Evolutionary conservation across 2,329 filamentous ascomycete species (phyloP).

Genomic region (Ceratocystis alfenasii): DNA sequence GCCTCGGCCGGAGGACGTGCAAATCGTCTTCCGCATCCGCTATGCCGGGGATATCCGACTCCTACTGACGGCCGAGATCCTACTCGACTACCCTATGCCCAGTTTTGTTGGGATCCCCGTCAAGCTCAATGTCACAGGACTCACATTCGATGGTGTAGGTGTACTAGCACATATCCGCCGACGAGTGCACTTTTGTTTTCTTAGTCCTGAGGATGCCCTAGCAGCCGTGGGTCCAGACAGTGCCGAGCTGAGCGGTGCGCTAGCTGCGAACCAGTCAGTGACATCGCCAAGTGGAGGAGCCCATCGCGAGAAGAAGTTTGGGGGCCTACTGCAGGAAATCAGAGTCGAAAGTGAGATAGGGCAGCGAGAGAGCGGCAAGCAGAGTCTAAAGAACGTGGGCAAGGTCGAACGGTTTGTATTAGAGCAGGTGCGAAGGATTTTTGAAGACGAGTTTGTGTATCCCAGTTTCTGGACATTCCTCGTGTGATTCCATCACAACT

Average conservation of each 20-base stretch:
- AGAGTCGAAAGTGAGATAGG: slow-evolving; percentile 96
- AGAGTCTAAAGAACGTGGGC: slow-evolving; percentile 93
- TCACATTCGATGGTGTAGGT: slow-evolving; percentile 90
- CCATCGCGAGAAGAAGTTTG: slow-evolving; percentile 35
- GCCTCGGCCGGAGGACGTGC: slow-evolving; percentile 71
- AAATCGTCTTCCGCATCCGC: slow-evolving; percentile 80
- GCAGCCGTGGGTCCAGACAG: slow-evolving; percentile 50
- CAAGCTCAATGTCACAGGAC: slow-evolving; percentile 84
- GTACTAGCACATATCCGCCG: slow-evolving; percentile 84
- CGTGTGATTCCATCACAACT: slow-evolving; percentile 39
- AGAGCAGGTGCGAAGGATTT: slow-evolving; percentile 90
- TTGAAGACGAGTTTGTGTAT: slow-evolving; percentile 97
- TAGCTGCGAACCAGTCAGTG: slow-evolving; percentile 5
- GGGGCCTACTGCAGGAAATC: slow-evolving; percentile 80
- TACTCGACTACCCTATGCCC: slow-evolving; percentile 96
- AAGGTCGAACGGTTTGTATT: slow-evolving; percentile 97
- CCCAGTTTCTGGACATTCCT: slow-evolving; percentile 98
- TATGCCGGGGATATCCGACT: slow-evolving; percentile 82
- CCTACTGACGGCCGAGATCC: slow-evolving; percentile 83
- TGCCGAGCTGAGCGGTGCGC: slow-evolving; percentile 25
- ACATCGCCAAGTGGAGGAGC: slow-evolving; percentile 11
- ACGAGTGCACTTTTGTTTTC: slow-evolving; percentile 83
- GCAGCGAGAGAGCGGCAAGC: slow-evolving; percentile 77
- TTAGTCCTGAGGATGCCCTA: slow-evolving; percentile 81
- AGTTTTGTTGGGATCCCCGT: slow-evolving; percentile 94